These are phyloP conservation scores for Saccharomycopsis amapae DNA, from an alignment of 805 yeast genomes.

Conservation along the genomic window DNA sequence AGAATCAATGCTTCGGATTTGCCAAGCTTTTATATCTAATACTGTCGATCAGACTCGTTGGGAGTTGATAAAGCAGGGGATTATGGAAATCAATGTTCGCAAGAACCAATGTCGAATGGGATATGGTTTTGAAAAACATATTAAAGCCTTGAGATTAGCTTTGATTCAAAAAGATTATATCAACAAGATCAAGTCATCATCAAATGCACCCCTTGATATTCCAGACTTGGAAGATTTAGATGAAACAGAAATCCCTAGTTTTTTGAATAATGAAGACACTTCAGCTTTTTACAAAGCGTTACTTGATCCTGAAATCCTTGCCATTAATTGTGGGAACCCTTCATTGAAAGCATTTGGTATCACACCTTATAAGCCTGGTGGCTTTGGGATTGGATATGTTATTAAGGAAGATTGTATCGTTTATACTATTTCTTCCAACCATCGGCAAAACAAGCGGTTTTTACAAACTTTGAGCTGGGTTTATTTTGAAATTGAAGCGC, in stretches of 20 bases:
- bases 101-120: slow-evolving; percentile 32
- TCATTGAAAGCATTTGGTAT: slow-evolving; percentile 81
- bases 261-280: slow-evolving; percentile 21
- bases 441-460: slow-evolving; percentile 76
- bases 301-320: slow-evolving; percentile 36
- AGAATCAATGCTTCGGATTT: slow-evolving; percentile 41
- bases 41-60: slow-evolving; percentile 40
- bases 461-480: slow-evolving; percentile 68
- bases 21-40: slow-evolving; percentile 59
- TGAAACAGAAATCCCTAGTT: slow-evolving; percentile 2
- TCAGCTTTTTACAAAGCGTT: slow-evolving; percentile 35
- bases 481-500: slow-evolving; percentile 48
- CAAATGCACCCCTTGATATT: too few relatives aligned
- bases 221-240: slow-evolving; percentile 25
- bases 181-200: slow-evolving; percentile 32
- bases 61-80: slow-evolving; percentile 30
- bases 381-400: slow-evolving; percentile 89
- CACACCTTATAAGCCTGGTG: slow-evolving; percentile 83
- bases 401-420: slow-evolving; percentile 75
- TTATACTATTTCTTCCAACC: slow-evolving; percentile 80
- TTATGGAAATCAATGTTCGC: slow-evolving; percentile 11
- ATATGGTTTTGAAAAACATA: slow-evolving; percentile 65
- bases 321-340: slow-evolving; percentile 88
- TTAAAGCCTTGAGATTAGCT: slow-evolving; percentile 54
- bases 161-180: slow-evolving; percentile 43